phyloP scores from a whole-genome alignment of 768 basidiomycete species.

The Rhodotorula babjevae region DNA sequence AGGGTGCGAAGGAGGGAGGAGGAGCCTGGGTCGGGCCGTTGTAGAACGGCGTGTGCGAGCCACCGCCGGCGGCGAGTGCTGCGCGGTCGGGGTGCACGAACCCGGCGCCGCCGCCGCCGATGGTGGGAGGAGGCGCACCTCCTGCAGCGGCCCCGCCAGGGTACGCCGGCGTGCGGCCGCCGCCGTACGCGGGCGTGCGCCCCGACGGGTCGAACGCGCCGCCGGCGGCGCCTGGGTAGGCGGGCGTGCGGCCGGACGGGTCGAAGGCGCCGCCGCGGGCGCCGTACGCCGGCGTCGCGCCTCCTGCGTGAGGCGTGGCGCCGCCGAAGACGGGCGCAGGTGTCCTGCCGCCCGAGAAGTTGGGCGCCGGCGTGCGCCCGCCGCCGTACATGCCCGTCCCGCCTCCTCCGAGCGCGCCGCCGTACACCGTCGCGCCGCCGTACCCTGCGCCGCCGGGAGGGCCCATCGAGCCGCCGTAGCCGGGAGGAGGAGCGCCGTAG shows the following conservation, averaged over 20 bases:
- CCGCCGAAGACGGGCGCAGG: constrained; percentile 1
- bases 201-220: constrained; percentile 14
- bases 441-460: not conserved
- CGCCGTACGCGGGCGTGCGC: constrained; percentile 42
- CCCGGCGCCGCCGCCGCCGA: constrained; percentile 4
- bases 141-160: not conserved
- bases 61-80: not conserved
- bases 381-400: constrained; percentile 16
- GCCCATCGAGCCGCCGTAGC: too few species aligned
- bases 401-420: constrained; percentile 12
- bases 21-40: not conserved
- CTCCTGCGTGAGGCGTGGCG: not conserved
- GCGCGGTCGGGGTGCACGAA: constrained; percentile 8
- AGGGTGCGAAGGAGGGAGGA: not conserved
- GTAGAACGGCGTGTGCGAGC: constrained; percentile 24
- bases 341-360: not conserved
- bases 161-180: constrained; percentile 10
- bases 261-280: constrained; percentile 8
- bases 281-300: not conserved
- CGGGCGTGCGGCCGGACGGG: not conserved
- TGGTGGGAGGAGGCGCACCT: constrained; percentile 8
- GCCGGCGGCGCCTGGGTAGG: not conserved
- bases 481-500: not conserved
- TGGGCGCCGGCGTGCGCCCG: constrained; percentile 41
- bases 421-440: not conserved